Conservation (phyloP, 2,329 filamentous ascomycete species). For the Parascedosporium putredinis region DNA sequence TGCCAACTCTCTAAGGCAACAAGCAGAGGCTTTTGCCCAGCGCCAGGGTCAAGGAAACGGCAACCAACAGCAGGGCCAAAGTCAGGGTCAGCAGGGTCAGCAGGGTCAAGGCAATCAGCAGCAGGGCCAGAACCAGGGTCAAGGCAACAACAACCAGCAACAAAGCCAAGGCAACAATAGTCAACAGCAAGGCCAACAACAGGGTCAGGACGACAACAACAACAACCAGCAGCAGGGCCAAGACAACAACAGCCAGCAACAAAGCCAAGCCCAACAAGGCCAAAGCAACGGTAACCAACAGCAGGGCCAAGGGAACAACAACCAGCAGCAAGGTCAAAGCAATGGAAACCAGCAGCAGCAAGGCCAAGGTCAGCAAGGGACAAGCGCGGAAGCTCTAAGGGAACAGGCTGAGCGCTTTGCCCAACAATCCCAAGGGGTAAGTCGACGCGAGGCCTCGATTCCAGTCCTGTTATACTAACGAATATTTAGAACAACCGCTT, state of each 20-base stretch:
- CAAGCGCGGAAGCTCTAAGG: not conserved
- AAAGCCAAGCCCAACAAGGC: not conserved
- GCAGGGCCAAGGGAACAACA: not conserved
- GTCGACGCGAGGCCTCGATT: too few relatives aligned
- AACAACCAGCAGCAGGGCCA: conserved; percentile 9
- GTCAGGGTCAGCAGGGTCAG: conserved; percentile 7
- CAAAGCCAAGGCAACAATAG: conserved; percentile 9
- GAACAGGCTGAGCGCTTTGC: conserved; percentile 3
- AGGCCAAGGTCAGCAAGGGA: not conserved
- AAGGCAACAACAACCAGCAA: conserved; percentile 9
- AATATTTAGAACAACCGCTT: conserved; percentile 1
- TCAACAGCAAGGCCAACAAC: conserved; percentile 2
- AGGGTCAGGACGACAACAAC: conserved; percentile 11
- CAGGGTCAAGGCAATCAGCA: conserved; percentile 11
- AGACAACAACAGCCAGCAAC: conserved; percentile 4
- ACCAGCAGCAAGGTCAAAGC: not conserved
- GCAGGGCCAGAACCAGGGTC: conserved; percentile 10
- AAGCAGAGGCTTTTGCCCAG: not conserved
- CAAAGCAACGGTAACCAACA: not conserved
- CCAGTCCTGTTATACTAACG: too few relatives aligned
- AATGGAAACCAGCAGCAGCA: conserved; percentile 1
- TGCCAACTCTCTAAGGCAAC: too few relatives aligned
- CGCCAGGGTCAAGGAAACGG: conserved; percentile 6
- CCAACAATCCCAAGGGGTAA: conserved; percentile 2
- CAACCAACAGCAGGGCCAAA: conserved; percentile 9